phyloP scores from a whole-genome alignment of 78 protist species.

The Monocercomonoides exilis region DNA sequence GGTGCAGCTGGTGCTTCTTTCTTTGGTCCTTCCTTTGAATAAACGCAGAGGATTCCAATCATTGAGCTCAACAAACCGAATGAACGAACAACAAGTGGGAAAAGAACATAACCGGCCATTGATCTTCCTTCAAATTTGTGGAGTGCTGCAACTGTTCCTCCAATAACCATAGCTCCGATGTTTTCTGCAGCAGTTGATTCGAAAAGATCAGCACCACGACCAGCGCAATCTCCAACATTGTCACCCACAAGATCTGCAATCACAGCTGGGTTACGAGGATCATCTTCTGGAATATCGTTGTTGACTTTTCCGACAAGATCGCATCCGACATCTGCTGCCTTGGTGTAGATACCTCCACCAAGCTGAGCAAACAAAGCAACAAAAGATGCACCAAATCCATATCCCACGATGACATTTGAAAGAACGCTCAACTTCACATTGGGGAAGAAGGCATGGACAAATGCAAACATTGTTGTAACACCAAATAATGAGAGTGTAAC shows the following conservation, averaged over 20 bases:
- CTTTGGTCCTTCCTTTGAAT: background rate
- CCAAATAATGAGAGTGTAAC: conserved; percentile 23
- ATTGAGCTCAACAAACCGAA: conserved; percentile 36
- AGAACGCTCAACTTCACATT: background rate
- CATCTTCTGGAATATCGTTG: conserved; percentile 66
- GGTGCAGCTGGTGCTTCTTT: background rate
- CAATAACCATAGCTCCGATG: conserved; percentile 67
- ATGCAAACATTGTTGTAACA: background rate
- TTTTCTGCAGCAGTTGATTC: conserved; percentile 66
- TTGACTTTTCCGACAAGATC: conserved; percentile 70
- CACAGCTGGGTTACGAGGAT: conserved; percentile 67
- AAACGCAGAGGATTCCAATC: conserved; percentile 29
- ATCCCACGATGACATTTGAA: conserved; percentile 57
- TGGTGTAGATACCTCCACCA: conserved; percentile 75
- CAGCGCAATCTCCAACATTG: conserved; percentile 77
- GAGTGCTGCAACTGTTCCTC: background rate
- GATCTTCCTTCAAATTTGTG: background rate
- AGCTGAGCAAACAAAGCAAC: conserved; percentile 67
- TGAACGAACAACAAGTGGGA: conserved; percentile 33
- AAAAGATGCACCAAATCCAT: conserved; percentile 71
- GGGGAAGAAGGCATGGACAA: conserved; percentile 30
- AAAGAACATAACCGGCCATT: conserved; percentile 26
- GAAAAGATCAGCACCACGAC: conserved; percentile 61
- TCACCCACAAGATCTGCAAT: conserved; percentile 75
- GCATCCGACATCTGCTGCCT: conserved; percentile 77